Evolutionary conservation across 1,139 yeast species (phyloP).

Genomic region (Taphrina confusa): DNA sequence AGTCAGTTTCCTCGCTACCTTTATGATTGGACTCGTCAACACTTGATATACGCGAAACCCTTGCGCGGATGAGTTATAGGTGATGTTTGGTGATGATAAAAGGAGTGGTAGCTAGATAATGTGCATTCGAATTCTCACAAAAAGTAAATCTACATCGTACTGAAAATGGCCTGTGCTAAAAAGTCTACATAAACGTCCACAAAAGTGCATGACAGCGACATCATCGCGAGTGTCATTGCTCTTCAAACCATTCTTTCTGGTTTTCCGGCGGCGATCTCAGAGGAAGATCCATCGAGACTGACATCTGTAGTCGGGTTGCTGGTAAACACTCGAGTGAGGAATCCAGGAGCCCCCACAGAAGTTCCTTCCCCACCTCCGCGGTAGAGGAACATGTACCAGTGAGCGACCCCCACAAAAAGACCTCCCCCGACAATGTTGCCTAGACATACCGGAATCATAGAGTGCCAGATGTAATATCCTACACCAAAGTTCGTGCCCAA

Average conservation of each 20-base stretch:
- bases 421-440: conserved; percentile 41
- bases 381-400: conserved; percentile 39
- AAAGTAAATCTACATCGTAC: too few relatives aligned
- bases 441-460: conserved; percentile 39
- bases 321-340: conserved; percentile 13
- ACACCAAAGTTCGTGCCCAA: conserved; percentile 65
- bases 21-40: conserved; percentile 29
- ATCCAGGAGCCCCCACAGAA: conserved; percentile 20
- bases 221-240: not conserved
- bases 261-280: not conserved
- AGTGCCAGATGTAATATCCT: conserved; percentile 71
- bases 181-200: not conserved
- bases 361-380: conserved; percentile 22
- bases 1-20: conserved; percentile 28
- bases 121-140: too few relatives aligned
- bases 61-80: too few relatives aligned
- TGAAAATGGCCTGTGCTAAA: not conserved
- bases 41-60: too few relatives aligned
- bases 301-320: not conserved
- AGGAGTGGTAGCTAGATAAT: too few relatives aligned
- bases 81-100: too few relatives aligned
- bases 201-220: not conserved
- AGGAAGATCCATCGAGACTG: not conserved
- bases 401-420: conserved; percentile 38
- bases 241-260: not conserved